These are phyloP conservation scores for Torulaspora quercuum DNA, from an alignment of 805 yeast species.

Conservation along the genomic window DNA sequence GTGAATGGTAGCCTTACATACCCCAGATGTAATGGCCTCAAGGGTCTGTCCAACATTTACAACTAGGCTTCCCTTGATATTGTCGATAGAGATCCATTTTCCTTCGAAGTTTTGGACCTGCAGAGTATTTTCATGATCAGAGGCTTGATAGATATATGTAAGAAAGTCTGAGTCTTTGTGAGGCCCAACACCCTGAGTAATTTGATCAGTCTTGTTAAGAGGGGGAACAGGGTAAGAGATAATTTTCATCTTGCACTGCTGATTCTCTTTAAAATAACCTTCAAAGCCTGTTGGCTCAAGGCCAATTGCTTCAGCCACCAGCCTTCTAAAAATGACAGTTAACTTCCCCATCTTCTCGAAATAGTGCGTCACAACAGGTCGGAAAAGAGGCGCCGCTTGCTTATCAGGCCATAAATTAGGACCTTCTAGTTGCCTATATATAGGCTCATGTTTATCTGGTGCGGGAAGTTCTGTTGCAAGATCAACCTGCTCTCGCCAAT, in stretches of 20 bases:
- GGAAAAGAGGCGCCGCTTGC: constrained; percentile 42
- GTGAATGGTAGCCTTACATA: constrained; percentile 59
- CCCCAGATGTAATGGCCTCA: constrained; percentile 56
- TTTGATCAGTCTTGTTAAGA: constrained; percentile 27
- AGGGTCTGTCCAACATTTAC: constrained; percentile 61
- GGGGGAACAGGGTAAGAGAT: constrained; percentile 52
- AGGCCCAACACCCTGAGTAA: constrained; percentile 56
- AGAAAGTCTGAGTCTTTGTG: constrained; percentile 65
- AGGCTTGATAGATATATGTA: constrained; percentile 58
- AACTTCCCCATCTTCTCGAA: constrained; percentile 46
- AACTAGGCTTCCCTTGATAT: constrained; percentile 47
- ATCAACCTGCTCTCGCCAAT: constrained; percentile 62
- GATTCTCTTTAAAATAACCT: constrained; percentile 48
- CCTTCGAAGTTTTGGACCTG: constrained; percentile 56
- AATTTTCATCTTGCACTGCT: constrained; percentile 52
- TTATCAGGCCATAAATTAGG: constrained; percentile 55
- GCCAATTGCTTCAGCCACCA: constrained; percentile 56
- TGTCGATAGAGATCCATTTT: constrained; percentile 54
- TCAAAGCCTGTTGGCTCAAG: constrained; percentile 45
- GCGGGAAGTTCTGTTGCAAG: constrained; percentile 51
- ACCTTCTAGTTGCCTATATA: constrained; percentile 52
- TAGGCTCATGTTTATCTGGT: constrained; percentile 36
- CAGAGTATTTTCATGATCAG: constrained; percentile 46
- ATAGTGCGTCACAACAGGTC: constrained; percentile 42
- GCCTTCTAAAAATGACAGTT: constrained; percentile 41